Base-by-base conservation (phyloP, 2,329 filamentous ascomycete species). In the Colletotrichum lindemuthianum region DNA sequence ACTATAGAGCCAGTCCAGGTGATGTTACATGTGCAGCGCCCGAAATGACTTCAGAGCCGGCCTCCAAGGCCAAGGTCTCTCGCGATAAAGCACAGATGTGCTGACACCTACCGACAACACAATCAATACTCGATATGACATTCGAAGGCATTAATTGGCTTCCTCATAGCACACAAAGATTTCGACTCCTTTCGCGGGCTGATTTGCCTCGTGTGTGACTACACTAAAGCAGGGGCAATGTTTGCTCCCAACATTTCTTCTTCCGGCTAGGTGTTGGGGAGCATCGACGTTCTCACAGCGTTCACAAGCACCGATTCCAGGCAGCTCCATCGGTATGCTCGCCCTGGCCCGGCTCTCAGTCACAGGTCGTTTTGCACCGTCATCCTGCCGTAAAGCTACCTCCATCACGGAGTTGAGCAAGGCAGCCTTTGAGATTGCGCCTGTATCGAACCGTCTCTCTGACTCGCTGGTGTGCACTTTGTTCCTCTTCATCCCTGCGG, bases 181-280 rank as follows among this genome's bases (percentile, higher is more conserved):
- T 13, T 15, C 45, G 8, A 11, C 9, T 13, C 24, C 40, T 56
- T 24, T 40, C 24, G 11, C 15, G 12, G 34, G 36, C 24, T 32
- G 12, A 34, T 53, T 59, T n/a, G 53, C 37, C 49, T 33, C 47
- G 16, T 9, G 41, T 54, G 37, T 36, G 13, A 54, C 48, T 11
- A 13, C 15, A 16, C 44, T 34, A 44, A 43, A 39, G 41, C 48
- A 41, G 36, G 24, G 45, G 13, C 70, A 69, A 55, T 60, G 69
- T 69, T 55, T 53, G 45, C 49, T 49, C 37, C 15, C 52, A 49
- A 59, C 50, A 24, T 61, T 66, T 55, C 65, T 67, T 67, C 16
- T 67, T 67, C 57, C 48, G 33, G 41, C 43, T 10, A 41, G 47
- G 48, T 45, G 43, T 44, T 54, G 47, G 47, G 40, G 58, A 59